Evolutionary conservation across 2,329 filamentous ascomycete species (phyloP).

Genomic region (Eutypella sp.): DNA sequence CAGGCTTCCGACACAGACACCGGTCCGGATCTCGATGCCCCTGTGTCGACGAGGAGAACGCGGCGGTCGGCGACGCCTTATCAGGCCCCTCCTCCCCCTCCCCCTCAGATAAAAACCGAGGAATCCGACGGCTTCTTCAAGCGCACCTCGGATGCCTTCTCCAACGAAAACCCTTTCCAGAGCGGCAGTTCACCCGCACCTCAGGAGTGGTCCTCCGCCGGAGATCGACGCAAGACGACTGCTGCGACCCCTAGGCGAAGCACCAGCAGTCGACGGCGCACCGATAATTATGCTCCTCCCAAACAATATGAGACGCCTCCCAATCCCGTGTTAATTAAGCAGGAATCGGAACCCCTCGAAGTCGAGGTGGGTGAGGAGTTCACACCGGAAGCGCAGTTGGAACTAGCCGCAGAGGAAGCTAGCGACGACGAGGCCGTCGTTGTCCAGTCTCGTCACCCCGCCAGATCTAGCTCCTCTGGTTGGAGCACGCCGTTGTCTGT

Average conservation of each 20-base stretch:
- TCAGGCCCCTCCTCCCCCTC: too few species aligned
- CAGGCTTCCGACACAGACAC: constrained; percentile 48
- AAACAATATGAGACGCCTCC: constrained; percentile 53
- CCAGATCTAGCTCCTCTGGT: constrained; percentile 34
- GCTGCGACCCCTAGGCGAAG: constrained; percentile 33
- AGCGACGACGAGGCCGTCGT: constrained; percentile 45
- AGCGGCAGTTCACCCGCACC: constrained; percentile 67
- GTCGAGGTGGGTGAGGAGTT: constrained; percentile 84
- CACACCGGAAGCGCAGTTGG: constrained; percentile 82
- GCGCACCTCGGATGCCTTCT: constrained; percentile 58
- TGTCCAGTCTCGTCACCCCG: constrained; percentile 31
- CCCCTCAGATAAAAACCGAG: constrained; percentile 51
- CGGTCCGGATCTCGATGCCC: constrained; percentile 39
- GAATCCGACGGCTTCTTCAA: constrained; percentile 41
- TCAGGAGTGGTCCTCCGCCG: constrained; percentile 42
- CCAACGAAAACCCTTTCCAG: constrained; percentile 89
- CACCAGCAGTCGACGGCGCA: constrained; percentile 39
- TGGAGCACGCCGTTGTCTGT: constrained; percentile 65
- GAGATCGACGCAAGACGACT: constrained; percentile 45
- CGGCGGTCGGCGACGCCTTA: constrained; percentile 37
- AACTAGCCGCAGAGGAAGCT: constrained; percentile 66
- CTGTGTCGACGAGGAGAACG: constrained; percentile 7
- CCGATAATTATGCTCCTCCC: constrained; percentile 41
- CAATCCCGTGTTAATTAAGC: constrained; percentile 30
- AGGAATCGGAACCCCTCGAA: constrained; percentile 27